Evolutionary conservation across 768 basidiomycete species (phyloP).

Genomic region (Mycena amicta): DNA sequence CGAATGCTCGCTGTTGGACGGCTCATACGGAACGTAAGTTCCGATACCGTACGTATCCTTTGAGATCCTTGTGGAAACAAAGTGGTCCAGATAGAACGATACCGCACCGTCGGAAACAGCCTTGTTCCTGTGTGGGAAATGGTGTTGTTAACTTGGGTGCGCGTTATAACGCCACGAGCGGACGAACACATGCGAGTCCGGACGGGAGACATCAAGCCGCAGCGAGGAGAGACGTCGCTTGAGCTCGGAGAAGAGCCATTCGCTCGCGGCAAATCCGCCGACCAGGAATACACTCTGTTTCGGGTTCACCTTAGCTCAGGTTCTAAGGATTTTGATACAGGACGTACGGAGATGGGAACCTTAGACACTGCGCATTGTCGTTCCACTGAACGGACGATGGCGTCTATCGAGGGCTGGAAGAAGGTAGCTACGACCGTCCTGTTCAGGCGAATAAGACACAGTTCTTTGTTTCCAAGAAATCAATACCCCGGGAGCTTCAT

Average conservation of each 20-base stretch:
- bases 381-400: conserved; percentile 36
- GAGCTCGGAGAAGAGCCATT: conserved; percentile 53
- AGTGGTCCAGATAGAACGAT: conserved; percentile 13
- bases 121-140: conserved; percentile 3
- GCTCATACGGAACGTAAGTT: not conserved
- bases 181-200: conserved; percentile 54
- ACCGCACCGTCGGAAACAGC: conserved; percentile 14
- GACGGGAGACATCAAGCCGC: conserved; percentile 47
- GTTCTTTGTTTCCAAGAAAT: not conserved
- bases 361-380: conserved; percentile 29
- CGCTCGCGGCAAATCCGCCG: conserved; percentile 61
- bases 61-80: conserved; percentile 11
- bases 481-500: conserved; percentile 41
- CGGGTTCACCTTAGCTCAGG: not conserved
- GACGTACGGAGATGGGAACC: conserved; percentile 35
- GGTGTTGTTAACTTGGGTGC: no score
- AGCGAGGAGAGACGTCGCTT: conserved; percentile 38
- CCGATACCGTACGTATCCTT: conserved; percentile 9
- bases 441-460: not conserved
- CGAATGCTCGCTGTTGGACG: conserved; percentile 18
- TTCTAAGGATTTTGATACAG: not conserved
- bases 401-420: conserved; percentile 41
- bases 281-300: conserved; percentile 50
- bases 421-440: conserved; percentile 40
- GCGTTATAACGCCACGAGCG: not conserved